phyloP scores from a whole-genome alignment of 352 stramenopile genomes.

The Blastocystis sp. region DNA sequence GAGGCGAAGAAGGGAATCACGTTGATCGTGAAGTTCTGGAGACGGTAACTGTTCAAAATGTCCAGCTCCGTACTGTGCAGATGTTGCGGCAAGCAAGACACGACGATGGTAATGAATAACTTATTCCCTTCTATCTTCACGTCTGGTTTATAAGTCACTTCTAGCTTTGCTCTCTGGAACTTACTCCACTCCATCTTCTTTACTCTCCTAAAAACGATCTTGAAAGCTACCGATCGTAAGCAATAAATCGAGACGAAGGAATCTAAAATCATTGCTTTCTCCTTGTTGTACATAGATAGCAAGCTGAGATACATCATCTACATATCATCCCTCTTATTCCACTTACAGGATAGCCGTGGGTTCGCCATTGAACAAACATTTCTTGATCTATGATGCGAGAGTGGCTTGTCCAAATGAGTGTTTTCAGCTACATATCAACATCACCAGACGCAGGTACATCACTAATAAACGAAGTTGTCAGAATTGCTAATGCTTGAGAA shows the following conservation, averaged over 20 bases:
- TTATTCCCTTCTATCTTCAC: background rate
- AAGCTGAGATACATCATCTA: conserved; percentile 24
- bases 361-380: conserved; percentile 31
- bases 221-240: background rate
- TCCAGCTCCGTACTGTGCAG: conserved; percentile 23
- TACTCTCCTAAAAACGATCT: background rate
- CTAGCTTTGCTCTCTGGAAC: background rate
- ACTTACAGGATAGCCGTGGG: conserved; percentile 6
- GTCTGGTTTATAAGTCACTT: background rate
- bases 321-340: background rate
- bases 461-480: conserved; percentile 30
- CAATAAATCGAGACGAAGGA: background rate
- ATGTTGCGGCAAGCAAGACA: background rate
- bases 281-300: conserved; percentile 44
- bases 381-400: background rate
- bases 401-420: background rate
- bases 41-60: background rate
- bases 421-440: background rate
- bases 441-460: background rate
- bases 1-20: conserved; percentile 36
- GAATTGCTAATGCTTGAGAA: conserved; percentile 29
- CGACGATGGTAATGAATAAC: background rate
- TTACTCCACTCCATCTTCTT: background rate
- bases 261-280: conserved; percentile 50
- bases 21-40: background rate